These are phyloP conservation scores for Gardenia jasminoides DNA, from an alignment of 257 asterid genomes.

Conservation along the genomic window DNA sequence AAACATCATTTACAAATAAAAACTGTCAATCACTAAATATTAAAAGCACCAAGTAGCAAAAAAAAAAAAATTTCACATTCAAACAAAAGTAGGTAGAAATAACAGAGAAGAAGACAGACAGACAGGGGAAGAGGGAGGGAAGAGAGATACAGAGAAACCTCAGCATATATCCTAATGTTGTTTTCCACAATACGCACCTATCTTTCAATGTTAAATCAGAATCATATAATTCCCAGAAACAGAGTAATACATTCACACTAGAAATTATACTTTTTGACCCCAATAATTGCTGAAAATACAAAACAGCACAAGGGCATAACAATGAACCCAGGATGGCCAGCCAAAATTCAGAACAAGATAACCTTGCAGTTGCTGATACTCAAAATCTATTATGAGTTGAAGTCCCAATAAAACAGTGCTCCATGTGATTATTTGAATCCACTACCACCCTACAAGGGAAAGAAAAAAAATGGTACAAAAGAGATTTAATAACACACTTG, in stretches of 20 bases:
- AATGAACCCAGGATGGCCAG: neutral
- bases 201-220: neutral
- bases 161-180: too few species aligned
- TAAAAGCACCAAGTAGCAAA: neutral
- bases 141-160: neutral
- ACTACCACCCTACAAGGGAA: conserved; percentile 37
- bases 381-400: neutral
- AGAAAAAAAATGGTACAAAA: neutral
- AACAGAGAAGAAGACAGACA: neutral
- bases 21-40: neutral
- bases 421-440: conserved; percentile 20
- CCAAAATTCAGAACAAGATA: neutral
- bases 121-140: neutral
- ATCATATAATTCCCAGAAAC: neutral
- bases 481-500: too few species aligned
- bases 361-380: neutral
- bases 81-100: neutral
- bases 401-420: neutral
- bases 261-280: too few species aligned
- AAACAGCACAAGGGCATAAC: neutral
- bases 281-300: neutral
- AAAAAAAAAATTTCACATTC: neutral
- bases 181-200: neutral
- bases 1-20: conserved; percentile 1
- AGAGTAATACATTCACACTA: too few species aligned